Conservation (phyloP, 176 grass and related monocot genomes). For the sorghum (Sorghum bicolor) region DNA sequence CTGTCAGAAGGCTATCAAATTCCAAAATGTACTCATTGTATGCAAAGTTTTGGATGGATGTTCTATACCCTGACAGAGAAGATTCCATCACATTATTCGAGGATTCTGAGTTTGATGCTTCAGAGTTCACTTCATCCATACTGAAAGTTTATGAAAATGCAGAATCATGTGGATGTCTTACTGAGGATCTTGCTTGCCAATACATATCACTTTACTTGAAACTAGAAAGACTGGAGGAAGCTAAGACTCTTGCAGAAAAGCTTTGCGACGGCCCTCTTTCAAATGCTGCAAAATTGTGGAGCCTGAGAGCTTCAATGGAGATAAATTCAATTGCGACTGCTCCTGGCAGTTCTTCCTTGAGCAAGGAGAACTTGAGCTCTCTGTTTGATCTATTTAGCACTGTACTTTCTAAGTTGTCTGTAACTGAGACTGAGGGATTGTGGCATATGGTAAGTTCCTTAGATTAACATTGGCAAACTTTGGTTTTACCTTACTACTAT, state of each 20-base stretch:
- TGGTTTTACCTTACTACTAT: not conserved
- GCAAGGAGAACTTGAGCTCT: conserved; percentile 51
- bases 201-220: conserved; percentile 60
- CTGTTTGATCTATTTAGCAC: conserved; percentile 63
- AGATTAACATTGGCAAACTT: not conserved
- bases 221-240: conserved; percentile 67
- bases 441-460: conserved; percentile 73
- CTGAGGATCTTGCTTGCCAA: conserved; percentile 68
- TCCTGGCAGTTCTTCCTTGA: conserved; percentile 36
- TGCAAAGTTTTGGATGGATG: conserved; percentile 72
- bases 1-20: conserved; percentile 63
- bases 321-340: conserved; percentile 48
- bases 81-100: conserved; percentile 39
- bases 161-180: conserved; percentile 58
- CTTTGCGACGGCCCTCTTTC: conserved; percentile 68
- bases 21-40: conserved; percentile 87
- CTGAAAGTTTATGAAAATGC: conserved; percentile 70
- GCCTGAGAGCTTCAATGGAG: conserved; percentile 71
- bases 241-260: conserved; percentile 64
- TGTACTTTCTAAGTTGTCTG: conserved; percentile 46
- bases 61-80: conserved; percentile 44
- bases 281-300: conserved; percentile 59
- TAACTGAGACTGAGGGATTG: conserved; percentile 59
- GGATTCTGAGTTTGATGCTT: conserved; percentile 46
- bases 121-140: conserved; percentile 48